Evolutionary conservation across 1,284 basidiomycete genomes (phyloP), one percentile per base, ranked within the genome.

Genomic region (Psilocybe mexicana): DNA sequence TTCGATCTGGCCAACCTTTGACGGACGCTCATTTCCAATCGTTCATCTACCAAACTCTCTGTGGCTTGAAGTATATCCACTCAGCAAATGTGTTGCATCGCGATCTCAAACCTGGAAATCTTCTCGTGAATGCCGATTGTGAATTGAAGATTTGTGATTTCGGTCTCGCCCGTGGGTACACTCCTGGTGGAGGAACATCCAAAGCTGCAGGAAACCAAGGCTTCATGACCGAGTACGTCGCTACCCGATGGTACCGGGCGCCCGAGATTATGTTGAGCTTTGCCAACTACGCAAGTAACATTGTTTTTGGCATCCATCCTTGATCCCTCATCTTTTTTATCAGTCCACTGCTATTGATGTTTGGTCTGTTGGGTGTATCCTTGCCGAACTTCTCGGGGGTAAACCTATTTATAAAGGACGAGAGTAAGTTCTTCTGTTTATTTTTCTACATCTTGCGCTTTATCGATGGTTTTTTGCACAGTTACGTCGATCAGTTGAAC

Each of bases 181-280:
- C 84, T 12, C 87, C 95, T 54, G 93, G 89, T 2, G 84, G 85
- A 52, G 81, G 87, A 54, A 81, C 87, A 56, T 83, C 83, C 46
- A 84, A 81, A 65, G 79, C 81, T 0, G 84, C 85, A 11, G 90
- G 88, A 38, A 93, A 93, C 67, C 94, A 95, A 65, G 95, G 96
- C 0, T 98, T 99, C 78, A 99, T 99, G 97, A 99, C 97, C 0
- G 97, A 99, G 76, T 97, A 95, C 73, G 94, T 97, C 33, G 94
- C 94, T n/a, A 98, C 95, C 8, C 82, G 95, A 57, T 98, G 95
- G 96, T 98, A 98, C 72, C 83, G 95, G 52, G 95, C 95, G 18
- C 96, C 96, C 0, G 95, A 98, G 77, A 97, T 98, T 73, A 98
- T 98, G 96, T 74, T 98, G 65, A 94, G 92, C 74, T 97, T 97